phyloP scores from a whole-genome alignment of 305 asterid species.

The Plantago rigida region DNA sequence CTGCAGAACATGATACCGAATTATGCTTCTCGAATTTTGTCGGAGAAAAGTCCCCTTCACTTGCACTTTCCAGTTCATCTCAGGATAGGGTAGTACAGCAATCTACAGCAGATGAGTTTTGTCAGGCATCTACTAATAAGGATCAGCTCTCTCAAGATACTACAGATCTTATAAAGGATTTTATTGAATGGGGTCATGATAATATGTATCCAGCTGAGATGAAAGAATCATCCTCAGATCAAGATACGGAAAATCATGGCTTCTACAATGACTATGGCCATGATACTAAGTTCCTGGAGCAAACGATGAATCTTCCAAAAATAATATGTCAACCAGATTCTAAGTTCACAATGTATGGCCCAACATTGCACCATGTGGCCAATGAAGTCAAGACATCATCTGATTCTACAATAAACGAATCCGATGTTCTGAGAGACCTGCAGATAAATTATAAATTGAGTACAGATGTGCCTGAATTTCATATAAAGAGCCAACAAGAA shows the following conservation, averaged over 20 bases:
- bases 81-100: conserved; percentile 24
- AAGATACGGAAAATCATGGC: conserved; percentile 21
- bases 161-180: conserved; percentile 28
- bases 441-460: conserved; percentile 26
- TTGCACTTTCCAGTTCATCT: conserved; percentile 34
- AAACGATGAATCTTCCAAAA: conserved; percentile 31
- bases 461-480: conserved; percentile 30
- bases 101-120: conserved; percentile 25
- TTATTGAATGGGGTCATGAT: conserved; percentile 27
- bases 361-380: conserved; percentile 25
- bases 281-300: conserved; percentile 26
- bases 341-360: conserved; percentile 25
- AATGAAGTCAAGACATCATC: conserved; percentile 24
- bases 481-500: conserved; percentile 34
- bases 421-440: conserved; percentile 26
- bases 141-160: conserved; percentile 25
- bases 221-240: conserved; percentile 24
- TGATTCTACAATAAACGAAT: conserved; percentile 26
- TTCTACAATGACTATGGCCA: conserved; percentile 21
- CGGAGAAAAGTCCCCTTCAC: conserved; percentile 33
- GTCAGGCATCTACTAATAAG: conserved; percentile 24
- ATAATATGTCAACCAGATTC: conserved; percentile 31
- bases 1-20: conserved; percentile 28
- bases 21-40: conserved; percentile 23
- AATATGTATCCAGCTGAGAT: conserved; percentile 24